Evolutionary conservation across 164 flowering plant species (phyloP).

Genomic region (Macadamia tetraphylla): DNA sequence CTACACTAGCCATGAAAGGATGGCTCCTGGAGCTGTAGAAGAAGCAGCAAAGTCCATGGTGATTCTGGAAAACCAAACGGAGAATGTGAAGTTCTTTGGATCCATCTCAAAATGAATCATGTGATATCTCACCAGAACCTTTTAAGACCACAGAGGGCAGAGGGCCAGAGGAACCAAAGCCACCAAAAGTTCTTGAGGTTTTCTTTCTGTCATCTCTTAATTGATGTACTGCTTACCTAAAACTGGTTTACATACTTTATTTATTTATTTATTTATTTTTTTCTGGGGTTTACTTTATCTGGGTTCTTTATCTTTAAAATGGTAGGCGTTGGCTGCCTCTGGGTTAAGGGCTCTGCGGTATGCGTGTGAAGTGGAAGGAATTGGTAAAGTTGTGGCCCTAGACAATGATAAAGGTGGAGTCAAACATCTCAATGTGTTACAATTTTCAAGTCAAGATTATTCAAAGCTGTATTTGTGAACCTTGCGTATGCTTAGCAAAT

Average conservation of each 20-base stretch:
- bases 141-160: slow-evolving; percentile 31
- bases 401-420: slow-evolving; percentile 86
- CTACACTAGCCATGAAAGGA: no score
- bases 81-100: slow-evolving; percentile 36
- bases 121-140: slow-evolving; percentile 29
- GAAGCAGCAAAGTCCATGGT: slow-evolving; percentile 22
- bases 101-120: slow-evolving; percentile 31
- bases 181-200: slow-evolving; percentile 94
- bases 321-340: slow-evolving; percentile 92
- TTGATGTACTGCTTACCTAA: background rate
- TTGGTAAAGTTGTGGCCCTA: slow-evolving; percentile 87
- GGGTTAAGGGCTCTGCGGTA: slow-evolving; percentile 93
- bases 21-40: slow-evolving; percentile 22
- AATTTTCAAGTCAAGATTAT: background rate
- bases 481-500: background rate
- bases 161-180: slow-evolving; percentile 50
- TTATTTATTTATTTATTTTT: background rate
- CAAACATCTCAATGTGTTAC: slow-evolving; percentile 1
- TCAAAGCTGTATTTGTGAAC: background rate
- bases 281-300: slow-evolving; percentile 1
- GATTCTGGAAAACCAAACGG: slow-evolving; percentile 41
- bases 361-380: slow-evolving; percentile 92
- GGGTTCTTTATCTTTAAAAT: slow-evolving; percentile 8
- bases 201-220: background rate
- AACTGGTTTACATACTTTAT: background rate